Percentiles rank a stretch among this genome's conserved stretches.
phyloP scores from a whole-genome alignment of 1,284 basidiomycete genomes.

The Coriolopsis trogii region DNA sequence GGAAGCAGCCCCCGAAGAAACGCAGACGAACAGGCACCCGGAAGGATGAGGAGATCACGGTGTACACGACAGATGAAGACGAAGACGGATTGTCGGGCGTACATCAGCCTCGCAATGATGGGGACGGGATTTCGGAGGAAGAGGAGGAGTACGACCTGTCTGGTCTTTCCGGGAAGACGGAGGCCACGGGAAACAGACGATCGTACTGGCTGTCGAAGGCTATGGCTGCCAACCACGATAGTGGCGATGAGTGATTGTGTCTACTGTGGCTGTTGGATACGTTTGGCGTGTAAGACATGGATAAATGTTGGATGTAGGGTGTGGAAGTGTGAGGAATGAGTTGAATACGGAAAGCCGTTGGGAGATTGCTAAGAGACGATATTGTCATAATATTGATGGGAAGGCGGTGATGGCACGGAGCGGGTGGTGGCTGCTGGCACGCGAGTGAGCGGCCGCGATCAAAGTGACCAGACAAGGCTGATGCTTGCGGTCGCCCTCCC shows the following conservation, averaged over 20 bases:
- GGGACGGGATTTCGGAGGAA: constrained; percentile 32
- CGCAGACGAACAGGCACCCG: constrained; percentile 42
- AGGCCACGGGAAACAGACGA: constrained; percentile 32
- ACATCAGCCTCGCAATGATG: constrained; percentile 24
- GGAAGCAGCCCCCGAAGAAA: constrained; percentile 47
- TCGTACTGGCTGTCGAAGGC: constrained; percentile 53
- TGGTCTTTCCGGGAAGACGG: constrained; percentile 14
- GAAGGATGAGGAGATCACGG: constrained; percentile 35
- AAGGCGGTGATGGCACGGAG: constrained; percentile 24
- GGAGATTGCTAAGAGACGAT: constrained; percentile 4
- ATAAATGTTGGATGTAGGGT: neutral
- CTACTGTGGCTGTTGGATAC: neutral
- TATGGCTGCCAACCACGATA: constrained; percentile 12
- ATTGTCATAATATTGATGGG: neutral
- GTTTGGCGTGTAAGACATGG: neutral
- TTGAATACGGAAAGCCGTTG: neutral
- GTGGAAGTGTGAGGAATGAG: too few relatives aligned
- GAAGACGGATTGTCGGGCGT: constrained; percentile 28
- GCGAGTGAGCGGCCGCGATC: constrained; percentile 15
- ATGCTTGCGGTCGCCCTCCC: constrained; percentile 1
- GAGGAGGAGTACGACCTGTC: constrained; percentile 38
- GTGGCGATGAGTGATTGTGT: constrained; percentile 19
- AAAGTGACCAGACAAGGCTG: constrained; percentile 13
- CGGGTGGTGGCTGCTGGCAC: neutral
- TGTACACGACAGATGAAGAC: constrained; percentile 52